Evolutionary conservation across 164 flowering plant species (phyloP).

Genomic region (Tetracentron sinense): DNA sequence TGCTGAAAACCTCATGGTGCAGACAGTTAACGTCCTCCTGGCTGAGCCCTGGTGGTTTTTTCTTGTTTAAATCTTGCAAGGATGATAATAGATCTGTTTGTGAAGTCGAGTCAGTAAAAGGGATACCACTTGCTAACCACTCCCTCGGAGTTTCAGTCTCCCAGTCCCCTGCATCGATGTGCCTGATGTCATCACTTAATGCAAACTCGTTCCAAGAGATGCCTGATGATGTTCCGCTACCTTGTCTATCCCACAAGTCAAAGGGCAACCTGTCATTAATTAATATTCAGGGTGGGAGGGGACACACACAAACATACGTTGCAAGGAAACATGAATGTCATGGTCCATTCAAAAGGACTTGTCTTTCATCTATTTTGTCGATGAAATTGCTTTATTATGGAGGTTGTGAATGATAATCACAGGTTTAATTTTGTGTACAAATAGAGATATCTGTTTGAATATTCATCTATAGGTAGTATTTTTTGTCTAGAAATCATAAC

Average conservation of each 20-base stretch:
- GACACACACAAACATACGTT: background rate
- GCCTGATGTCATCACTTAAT: constrained; percentile 37
- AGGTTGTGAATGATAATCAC: too few relatives aligned
- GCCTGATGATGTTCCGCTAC: constrained; percentile 23
- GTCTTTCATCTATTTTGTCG: too few relatives aligned
- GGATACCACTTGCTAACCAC: background rate
- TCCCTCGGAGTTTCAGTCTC: constrained; percentile 24
- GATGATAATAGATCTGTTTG: background rate
- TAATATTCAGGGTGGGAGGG: background rate
- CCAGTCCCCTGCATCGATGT: constrained; percentile 42
- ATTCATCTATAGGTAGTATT: too few relatives aligned
- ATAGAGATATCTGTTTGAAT: too few relatives aligned
- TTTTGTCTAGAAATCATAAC: too few relatives aligned
- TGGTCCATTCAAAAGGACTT: too few relatives aligned
- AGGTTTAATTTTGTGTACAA: too few relatives aligned
- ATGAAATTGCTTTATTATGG: too few relatives aligned
- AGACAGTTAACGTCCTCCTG: constrained; percentile 43
- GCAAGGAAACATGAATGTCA: too few relatives aligned
- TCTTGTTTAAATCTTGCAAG: constrained; percentile 18
- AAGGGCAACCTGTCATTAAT: background rate
- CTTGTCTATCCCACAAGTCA: constrained; percentile 31
- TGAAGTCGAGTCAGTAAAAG: background rate
- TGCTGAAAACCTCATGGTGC: constrained; percentile 34
- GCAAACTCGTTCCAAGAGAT: constrained; percentile 19
- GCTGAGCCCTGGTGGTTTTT: constrained; percentile 64